Evolutionary conservation across 805 yeast species (phyloP).

Genomic region (Nakazawaea anatomiae): DNA sequence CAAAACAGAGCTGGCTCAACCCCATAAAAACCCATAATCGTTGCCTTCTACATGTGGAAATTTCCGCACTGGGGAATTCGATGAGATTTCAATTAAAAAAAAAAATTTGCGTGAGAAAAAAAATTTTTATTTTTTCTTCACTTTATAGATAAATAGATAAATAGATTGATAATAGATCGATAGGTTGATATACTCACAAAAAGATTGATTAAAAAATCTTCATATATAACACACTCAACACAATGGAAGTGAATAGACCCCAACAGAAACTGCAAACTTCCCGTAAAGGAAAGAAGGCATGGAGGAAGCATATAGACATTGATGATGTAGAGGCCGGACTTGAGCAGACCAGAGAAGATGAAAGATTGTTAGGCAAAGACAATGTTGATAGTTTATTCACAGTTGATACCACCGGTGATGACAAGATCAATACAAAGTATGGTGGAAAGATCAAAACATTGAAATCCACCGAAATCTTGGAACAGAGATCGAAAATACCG

Average conservation of each 20-base stretch:
- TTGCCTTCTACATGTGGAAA: not conserved
- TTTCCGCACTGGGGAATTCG: not conserved
- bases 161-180: not conserved
- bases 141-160: not conserved
- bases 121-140: not conserved
- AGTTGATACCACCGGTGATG: conserved; percentile 65
- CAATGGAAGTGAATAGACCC: conserved; percentile 43
- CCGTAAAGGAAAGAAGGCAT: conserved; percentile 86
- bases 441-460: conserved; percentile 29
- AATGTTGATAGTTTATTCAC: conserved; percentile 45
- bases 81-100: no score
- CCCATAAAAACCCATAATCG: no score
- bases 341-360: conserved; percentile 61
- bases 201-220: not conserved
- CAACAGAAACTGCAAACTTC: conserved; percentile 64
- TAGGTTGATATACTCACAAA: not conserved
- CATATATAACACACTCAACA: not conserved
- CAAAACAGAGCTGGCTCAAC: no score
- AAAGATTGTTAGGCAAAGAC: conserved; percentile 42
- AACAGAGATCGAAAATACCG: conserved; percentile 72
- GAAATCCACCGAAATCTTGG: conserved; percentile 55
- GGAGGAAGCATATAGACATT: conserved; percentile 90
- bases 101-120: not conserved
- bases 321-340: conserved; percentile 70
- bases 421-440: conserved; percentile 30